These are phyloP conservation scores for Diaporthe amygdali DNA, from an alignment of 2,329 filamentous ascomycete genomes.

Conservation along the genomic window DNA sequence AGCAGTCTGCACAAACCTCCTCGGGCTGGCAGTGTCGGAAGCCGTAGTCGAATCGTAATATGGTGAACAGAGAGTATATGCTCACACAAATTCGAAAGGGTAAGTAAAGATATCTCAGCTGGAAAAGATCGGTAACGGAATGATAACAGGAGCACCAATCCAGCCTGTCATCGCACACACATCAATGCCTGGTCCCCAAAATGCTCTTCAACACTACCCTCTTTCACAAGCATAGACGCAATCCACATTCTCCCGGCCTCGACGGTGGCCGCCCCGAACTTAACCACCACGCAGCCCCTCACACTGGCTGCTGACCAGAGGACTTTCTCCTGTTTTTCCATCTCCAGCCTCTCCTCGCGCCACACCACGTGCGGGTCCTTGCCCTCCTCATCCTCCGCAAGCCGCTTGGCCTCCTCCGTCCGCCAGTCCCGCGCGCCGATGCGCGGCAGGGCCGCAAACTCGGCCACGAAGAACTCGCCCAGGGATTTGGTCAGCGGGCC, in stretches of 20 bases:
- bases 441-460: slow-evolving; percentile 79
- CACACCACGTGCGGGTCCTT: slow-evolving; percentile 54
- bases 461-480: slow-evolving; percentile 75
- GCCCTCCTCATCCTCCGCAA: slow-evolving; percentile 38
- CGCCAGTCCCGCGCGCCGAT: slow-evolving; percentile 84
- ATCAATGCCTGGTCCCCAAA: slow-evolving; percentile 86
- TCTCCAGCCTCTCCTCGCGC: slow-evolving; percentile 58
- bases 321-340: slow-evolving; percentile 65
- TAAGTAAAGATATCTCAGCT: background rate
- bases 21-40: too few relatives aligned
- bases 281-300: slow-evolving; percentile 85
- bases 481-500: slow-evolving; percentile 72
- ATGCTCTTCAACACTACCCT: slow-evolving; percentile 71
- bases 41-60: too few relatives aligned
- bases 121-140: background rate
- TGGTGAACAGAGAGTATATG: background rate
- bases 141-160: background rate
- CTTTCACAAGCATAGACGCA: slow-evolving; percentile 72
- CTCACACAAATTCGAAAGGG: background rate
- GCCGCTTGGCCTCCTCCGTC: slow-evolving; percentile 52
- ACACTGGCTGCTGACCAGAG: slow-evolving; percentile 85
- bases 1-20: too few relatives aligned
- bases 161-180: slow-evolving; percentile 63
- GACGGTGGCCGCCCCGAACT: slow-evolving; percentile 83
- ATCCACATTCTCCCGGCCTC: slow-evolving; percentile 85